phyloP scores from a whole-genome alignment of 163 green algal species.

The Scenedesmus sp. region DNA sequence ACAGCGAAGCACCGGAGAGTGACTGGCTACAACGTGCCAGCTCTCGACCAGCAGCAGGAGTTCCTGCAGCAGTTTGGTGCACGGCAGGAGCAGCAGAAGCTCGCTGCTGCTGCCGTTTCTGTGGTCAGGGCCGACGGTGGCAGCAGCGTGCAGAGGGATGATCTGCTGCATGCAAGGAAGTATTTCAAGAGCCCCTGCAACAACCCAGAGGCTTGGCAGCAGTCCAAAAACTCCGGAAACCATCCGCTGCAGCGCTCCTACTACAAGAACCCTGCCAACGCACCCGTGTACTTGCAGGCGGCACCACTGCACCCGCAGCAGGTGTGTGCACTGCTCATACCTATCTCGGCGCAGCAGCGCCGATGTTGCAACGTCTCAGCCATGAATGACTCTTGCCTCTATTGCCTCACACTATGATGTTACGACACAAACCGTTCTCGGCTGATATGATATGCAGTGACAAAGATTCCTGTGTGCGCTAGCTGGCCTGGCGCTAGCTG shows the following conservation, averaged over 20 bases:
- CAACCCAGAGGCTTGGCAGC: neutral
- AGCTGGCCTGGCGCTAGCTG: too few relatives aligned
- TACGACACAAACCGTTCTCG: too few relatives aligned
- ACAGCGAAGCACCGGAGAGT: neutral
- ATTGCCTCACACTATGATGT: too few relatives aligned
- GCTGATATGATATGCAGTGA: too few relatives aligned
- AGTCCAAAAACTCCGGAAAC: constrained; percentile 4
- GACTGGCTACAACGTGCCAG: constrained; percentile 22
- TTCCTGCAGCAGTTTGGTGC: neutral
- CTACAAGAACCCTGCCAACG: constrained; percentile 39
- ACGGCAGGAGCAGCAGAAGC: neutral
- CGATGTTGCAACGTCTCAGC: too few relatives aligned
- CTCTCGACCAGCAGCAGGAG: neutral
- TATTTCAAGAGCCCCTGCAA: constrained; percentile 41
- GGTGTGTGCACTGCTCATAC: neutral
- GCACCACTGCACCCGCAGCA: neutral
- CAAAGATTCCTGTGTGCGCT: too few relatives aligned
- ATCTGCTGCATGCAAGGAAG: neutral
- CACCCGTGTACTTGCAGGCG: neutral
- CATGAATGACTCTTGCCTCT: too few relatives aligned
- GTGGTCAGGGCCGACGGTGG: neutral
- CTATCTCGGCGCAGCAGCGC: neutral
- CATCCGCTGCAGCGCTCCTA: neutral
- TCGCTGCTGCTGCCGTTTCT: neutral
- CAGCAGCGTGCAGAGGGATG: neutral